Percentiles rank a stretch among this genome's conserved stretches.
These are phyloP conservation scores for Neocatenulostroma microsporum DNA, from an alignment of 2,329 filamentous ascomycete species.

Conservation along the genomic window DNA sequence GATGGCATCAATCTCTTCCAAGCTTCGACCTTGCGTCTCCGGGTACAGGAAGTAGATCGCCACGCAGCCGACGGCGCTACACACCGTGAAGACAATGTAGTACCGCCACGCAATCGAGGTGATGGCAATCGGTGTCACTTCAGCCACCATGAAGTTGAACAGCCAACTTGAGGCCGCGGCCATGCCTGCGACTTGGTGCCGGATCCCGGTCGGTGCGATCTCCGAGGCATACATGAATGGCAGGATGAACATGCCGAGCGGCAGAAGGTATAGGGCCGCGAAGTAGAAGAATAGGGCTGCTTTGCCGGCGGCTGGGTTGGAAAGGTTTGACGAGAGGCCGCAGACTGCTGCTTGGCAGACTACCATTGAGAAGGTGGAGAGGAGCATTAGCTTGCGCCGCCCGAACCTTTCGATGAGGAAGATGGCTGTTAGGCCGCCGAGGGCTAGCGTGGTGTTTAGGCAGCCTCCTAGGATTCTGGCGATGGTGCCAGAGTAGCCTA, in stretches of 20 bases:
- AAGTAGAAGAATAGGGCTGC: constrained; percentile 20
- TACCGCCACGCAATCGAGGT: constrained; percentile 40
- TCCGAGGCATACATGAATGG: constrained; percentile 29
- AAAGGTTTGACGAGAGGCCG: constrained; percentile 18
- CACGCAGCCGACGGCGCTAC: too few species aligned
- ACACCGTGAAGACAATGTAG: constrained; percentile 18
- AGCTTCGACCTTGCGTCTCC: constrained; percentile 21
- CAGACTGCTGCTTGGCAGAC: constrained; percentile 19
- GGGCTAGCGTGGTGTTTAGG: constrained; percentile 24
- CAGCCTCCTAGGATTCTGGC: constrained; percentile 20
- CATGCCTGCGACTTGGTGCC: constrained; percentile 25
- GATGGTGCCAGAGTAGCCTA: constrained; percentile 15
- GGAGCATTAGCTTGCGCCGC: constrained; percentile 22
- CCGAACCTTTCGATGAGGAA: constrained; percentile 27
- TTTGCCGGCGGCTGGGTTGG: too few species aligned
- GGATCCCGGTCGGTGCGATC: constrained; percentile 25
- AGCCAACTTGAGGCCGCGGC: constrained; percentile 51
- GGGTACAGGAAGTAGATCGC: constrained; percentile 24
- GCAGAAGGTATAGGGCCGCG: constrained; percentile 21
- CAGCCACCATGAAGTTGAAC: constrained; percentile 42
- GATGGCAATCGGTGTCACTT: constrained; percentile 49
- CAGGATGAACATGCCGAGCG: constrained; percentile 24
- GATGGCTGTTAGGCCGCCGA: constrained; percentile 18
- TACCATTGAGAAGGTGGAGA: constrained; percentile 21
- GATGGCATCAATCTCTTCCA: constrained; percentile 26